Evolutionary conservation across 225 moss, liverwort and hornwort species (phyloP), one percentile per base, ranked within the genome.

Genomic region (Thuidium tamariscinum): DNA sequence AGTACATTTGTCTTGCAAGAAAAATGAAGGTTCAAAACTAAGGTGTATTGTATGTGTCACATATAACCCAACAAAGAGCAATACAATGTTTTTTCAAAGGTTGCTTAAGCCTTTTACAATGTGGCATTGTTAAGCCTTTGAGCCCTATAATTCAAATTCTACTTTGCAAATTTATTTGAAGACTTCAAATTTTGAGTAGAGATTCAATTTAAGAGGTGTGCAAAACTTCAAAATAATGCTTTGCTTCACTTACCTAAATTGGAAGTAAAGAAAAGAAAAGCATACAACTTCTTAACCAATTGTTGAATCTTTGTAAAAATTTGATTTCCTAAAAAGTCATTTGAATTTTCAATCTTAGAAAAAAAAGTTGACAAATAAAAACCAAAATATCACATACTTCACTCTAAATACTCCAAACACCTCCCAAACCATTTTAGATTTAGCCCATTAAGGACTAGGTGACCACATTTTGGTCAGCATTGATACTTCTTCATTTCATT

Each of bases 181-280:
- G 44, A 44, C 16, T 46, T 72, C 3, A 1, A 0, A 17, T 71
- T 9, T 70, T n/a, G 2, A 19, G 0, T 16, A 9, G 8, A 26
- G 3, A 14, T 4, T 68, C 15, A 42, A 70, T 15, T 69, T 14
- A 41, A 19, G 3, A 29, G 17, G 29, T 46, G 17, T 29, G 10
- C 17, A 72, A 29, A 29, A 2, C 46, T 17, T 29, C 46, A 44
- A 17, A 29, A 29, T 29, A 26, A 27, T 71, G 6, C 6, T 29
- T 0, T 29, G 3, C 3, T 46, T 6, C 2, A 17, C 44, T 0
- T 71, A 0, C 3, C 1, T 0, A 1, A 46, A 5, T 44, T 16
- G 8, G 16, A 1, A 8, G 29, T 44, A 2, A 8, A 9, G 16
- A 70, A 9, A 64, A 4, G 13, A 64, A 64, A 37, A 19, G 2